Base-by-base conservation (phyloP, 2,329 filamentous ascomycete genomes). In the Trichoderma sp. region DNA sequence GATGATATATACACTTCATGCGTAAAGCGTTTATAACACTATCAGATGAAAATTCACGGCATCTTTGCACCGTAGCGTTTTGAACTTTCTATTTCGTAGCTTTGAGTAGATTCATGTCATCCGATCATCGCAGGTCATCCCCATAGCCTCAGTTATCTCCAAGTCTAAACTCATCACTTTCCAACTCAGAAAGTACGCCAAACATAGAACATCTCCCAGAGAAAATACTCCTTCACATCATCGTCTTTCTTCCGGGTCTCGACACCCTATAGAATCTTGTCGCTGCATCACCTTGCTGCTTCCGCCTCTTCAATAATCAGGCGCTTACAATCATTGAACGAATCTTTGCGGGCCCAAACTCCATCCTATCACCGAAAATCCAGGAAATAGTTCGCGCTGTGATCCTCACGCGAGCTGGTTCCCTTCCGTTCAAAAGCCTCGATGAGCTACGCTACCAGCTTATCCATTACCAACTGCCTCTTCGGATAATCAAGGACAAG, bases 221-320 rank as follows among this genome's bases (percentile, higher is more conserved):
- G 9, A 59, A 42, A 9, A 59, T 45, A 2, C 56, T 59, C 9
- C 8, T 42, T 4, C 22, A 29, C 29, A 59, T 59, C 35, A 15
- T 42, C 35, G 1, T 17, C 2, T 10, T n/a, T 45, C 35, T 59
- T 17, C 35, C 56, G 22, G 35, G 56, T 22, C 63, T 68, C n/a
- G 67, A 68, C 17, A 45, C 53, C 2, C 56, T 68, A 8, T 68
- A 48, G 54, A 67, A 60, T 3, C 35, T 67, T 5, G 9, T 68
- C 1, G 12, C 7, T 5, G 67, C 67, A 61, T 68, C 67, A 3
- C 64, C 67, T 19, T 35, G 17, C 8, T 35, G 17, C 12, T 29
- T n/a, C 17, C 64, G 57, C 13, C 29, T 67, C 32, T 69, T 69
- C 56, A 61, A 63, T 50, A n/a, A 17, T 3, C 19, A 45, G 17